Percentiles rank a stretch among this genome's conserved stretches.
phyloP scores from a whole-genome alignment of 2,329 filamentous ascomycete species.

The Fusarium udum region DNA sequence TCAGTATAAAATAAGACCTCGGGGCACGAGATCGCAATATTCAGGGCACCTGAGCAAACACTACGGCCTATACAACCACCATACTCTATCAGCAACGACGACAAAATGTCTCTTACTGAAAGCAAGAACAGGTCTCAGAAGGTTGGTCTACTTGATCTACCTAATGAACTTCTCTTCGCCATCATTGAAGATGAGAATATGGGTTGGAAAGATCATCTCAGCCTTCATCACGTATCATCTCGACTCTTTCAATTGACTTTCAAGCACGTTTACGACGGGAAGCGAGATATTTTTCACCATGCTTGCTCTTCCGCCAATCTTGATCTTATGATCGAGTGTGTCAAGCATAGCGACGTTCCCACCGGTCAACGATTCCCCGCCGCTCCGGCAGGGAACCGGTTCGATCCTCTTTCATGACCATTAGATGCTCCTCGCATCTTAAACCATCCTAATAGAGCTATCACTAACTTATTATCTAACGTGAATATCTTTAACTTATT shows the following conservation, averaged over 20 bases:
- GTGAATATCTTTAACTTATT: too few relatives aligned
- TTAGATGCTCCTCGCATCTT: too few relatives aligned
- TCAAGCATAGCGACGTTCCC: background rate
- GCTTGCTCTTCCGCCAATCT: background rate
- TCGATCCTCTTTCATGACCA: too few relatives aligned
- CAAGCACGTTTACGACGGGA: background rate
- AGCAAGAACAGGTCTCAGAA: accelerated
- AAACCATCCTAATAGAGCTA: too few relatives aligned
- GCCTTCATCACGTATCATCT: background rate
- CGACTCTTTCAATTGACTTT: background rate
- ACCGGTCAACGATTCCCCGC: background rate
- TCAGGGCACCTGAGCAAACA: background rate
- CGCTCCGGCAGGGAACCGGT: too few relatives aligned
- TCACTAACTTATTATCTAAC: too few relatives aligned
- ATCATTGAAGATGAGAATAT: background rate
- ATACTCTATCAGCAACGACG: background rate
- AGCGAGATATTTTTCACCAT: background rate
- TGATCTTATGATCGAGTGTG: background rate
- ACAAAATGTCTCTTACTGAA: background rate
- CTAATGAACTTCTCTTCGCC: background rate
- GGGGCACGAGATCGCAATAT: background rate
- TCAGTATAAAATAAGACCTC: background rate
- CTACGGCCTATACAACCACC: background rate
- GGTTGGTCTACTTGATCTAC: background rate
- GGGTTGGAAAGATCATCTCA: background rate